Percentiles rank a stretch among this genome's conserved stretches.
phyloP scores from a whole-genome alignment of 768 basidiomycete species.

The Tulasnella sp. region DNA sequence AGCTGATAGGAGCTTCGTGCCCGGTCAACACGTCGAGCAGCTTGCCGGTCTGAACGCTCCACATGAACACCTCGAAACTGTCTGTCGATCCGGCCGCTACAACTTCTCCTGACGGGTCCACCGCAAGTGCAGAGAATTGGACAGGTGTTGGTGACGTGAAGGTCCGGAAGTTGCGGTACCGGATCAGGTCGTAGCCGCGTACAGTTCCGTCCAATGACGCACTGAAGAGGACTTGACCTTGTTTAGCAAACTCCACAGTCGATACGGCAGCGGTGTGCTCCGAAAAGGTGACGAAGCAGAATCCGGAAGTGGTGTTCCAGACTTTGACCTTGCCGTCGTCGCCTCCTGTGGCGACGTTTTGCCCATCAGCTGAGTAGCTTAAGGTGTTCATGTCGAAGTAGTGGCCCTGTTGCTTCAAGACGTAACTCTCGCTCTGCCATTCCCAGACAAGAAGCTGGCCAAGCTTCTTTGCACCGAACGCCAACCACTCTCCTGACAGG shows the following conservation, averaged over 20 bases:
- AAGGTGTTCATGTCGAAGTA: conserved; percentile 98
- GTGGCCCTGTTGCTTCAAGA: conserved; percentile 98
- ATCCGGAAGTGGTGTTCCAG: conserved; percentile 94
- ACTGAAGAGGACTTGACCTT: conserved; percentile 86
- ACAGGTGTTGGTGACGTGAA: conserved; percentile 96
- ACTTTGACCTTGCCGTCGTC: conserved; percentile 99
- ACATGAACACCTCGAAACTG: conserved; percentile 94
- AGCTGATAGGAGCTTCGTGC: conserved; percentile 88
- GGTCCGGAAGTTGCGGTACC: conserved; percentile 98
- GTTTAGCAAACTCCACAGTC: conserved; percentile 88
- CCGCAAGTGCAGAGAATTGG: conserved; percentile 93
- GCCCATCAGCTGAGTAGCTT: conserved; percentile 88
- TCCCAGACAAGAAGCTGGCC: conserved; percentile 99
- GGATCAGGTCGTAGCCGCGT: conserved; percentile 92
- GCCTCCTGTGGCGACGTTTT: conserved; percentile 94
- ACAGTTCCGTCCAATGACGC: conserved; percentile 96
- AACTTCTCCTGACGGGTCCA: conserved; percentile 96
- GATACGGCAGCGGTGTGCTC: conserved; percentile 90
- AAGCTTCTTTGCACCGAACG: conserved; percentile 91
- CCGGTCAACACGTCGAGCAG: conserved; percentile 90
- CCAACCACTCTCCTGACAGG: conserved; percentile 94
- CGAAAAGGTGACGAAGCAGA: conserved; percentile 96
- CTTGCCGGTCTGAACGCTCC: conserved; percentile 98
- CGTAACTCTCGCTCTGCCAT: conserved; percentile 97
- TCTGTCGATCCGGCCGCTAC: conserved; percentile 96